These are phyloP conservation scores for Monilinia fructigena DNA, from an alignment of 2,329 filamentous ascomycete genomes.

Conservation along the genomic window DNA sequence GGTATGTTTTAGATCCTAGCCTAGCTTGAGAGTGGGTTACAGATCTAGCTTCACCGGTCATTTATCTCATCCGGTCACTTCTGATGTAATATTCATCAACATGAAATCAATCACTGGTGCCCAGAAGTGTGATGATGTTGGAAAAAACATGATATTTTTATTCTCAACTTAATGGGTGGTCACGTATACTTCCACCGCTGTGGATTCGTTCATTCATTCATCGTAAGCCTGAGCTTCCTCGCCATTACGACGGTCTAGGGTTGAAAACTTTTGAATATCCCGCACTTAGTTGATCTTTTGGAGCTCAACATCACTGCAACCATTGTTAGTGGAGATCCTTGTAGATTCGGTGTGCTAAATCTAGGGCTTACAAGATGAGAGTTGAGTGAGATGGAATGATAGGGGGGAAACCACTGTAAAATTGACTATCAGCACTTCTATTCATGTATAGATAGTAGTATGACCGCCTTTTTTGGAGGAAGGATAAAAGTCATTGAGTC, in stretches of 20 bases:
- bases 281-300: constrained; percentile 55
- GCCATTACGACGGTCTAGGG: constrained; percentile 25
- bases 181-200: constrained; percentile 6
- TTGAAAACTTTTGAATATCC: constrained; percentile 25
- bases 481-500: not conserved
- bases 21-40: not conserved
- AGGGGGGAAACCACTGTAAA: constrained; percentile 65
- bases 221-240: constrained; percentile 27
- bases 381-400: constrained; percentile 70
- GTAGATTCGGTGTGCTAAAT: constrained; percentile 16
- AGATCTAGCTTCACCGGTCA: not conserved
- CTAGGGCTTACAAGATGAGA: constrained; percentile 73
- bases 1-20: not conserved
- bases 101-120: not conserved
- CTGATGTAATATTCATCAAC: not conserved
- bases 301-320: constrained; percentile 63
- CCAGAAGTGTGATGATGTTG: not conserved
- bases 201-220: constrained; percentile 14
- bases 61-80: not conserved
- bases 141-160: constrained; percentile 11
- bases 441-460: constrained; percentile 13
- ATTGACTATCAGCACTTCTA: constrained; percentile 23
- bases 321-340: constrained; percentile 26
- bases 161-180: constrained; percentile 9
- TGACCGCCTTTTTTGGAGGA: constrained; percentile 12